Conservation (phyloP, 2,329 filamentous ascomycete genomes). For the Colletotrichum gloeosporioides region DNA sequence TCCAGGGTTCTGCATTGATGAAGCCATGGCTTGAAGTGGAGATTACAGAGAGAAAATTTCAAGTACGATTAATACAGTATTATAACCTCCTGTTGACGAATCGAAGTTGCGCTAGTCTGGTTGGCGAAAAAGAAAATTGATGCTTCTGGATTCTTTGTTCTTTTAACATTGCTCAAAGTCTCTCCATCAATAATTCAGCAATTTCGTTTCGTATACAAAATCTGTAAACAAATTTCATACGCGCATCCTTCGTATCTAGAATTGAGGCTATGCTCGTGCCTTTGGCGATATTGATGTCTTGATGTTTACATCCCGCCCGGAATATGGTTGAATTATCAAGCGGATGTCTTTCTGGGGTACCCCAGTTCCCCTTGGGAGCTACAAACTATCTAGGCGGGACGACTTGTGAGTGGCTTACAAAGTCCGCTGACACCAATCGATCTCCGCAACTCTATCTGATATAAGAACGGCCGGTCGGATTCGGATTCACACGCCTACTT, state of each 20-base stretch:
- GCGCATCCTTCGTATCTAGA: not conserved
- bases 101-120: not conserved
- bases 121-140: fast-evolving
- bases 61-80: not conserved
- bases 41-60: fast-evolving
- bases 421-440: not conserved
- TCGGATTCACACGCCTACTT: not conserved
- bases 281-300: not conserved
- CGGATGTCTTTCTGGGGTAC: not conserved
- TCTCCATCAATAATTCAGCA: not conserved
- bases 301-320: not conserved
- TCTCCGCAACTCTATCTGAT: not conserved
- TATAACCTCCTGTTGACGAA: not conserved
- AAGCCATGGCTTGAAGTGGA: not conserved
- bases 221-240: not conserved
- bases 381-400: not conserved
- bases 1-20: not conserved
- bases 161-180: not conserved
- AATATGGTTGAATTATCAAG: not conserved
- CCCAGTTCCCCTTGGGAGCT: fast-evolving
- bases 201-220: not conserved
- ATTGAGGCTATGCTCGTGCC: not conserved
- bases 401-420: not conserved
- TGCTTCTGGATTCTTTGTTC: fast-evolving
- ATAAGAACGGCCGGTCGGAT: not conserved